phyloP scores from a whole-genome alignment of 306 rosid genomes.

The Trichosanthes truncata region DNA sequence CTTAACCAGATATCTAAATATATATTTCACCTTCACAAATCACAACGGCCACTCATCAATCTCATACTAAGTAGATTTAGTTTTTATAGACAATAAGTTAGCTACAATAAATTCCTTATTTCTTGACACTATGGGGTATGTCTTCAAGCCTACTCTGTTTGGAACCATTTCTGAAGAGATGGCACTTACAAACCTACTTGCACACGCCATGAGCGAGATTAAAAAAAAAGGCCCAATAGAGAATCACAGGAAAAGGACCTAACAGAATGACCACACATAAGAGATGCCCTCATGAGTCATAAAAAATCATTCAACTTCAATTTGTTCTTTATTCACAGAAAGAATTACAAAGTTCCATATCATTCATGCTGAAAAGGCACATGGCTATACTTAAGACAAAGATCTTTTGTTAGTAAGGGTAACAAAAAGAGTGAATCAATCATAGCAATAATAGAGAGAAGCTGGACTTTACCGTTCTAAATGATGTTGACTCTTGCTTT shows the following conservation, averaged over 20 bases:
- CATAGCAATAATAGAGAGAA: background rate
- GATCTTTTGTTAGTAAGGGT: background rate
- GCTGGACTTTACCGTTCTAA: slow-evolving; percentile 39
- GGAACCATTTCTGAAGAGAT: background rate
- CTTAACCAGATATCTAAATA: background rate
- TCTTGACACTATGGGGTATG: background rate
- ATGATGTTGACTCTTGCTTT: slow-evolving; percentile 44
- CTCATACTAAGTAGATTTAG: background rate
- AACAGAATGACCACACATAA: background rate
- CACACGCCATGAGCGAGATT: background rate
- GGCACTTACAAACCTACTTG: background rate
- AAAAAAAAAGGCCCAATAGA: background rate
- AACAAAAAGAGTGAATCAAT: background rate
- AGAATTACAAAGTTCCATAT: background rate
- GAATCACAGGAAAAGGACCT: background rate
- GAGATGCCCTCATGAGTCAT: background rate
- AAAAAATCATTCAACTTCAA: background rate
- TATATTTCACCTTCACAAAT: background rate
- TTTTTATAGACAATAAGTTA: background rate
- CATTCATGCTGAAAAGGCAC: background rate
- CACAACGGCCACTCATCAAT: background rate
- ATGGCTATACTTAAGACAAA: background rate
- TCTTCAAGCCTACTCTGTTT: background rate
- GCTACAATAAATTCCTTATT: background rate
- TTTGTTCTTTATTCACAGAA: background rate